Evolutionary conservation across 108 stramenopile genomes (phyloP).

Genomic region (Cyclotella atomus): DNA sequence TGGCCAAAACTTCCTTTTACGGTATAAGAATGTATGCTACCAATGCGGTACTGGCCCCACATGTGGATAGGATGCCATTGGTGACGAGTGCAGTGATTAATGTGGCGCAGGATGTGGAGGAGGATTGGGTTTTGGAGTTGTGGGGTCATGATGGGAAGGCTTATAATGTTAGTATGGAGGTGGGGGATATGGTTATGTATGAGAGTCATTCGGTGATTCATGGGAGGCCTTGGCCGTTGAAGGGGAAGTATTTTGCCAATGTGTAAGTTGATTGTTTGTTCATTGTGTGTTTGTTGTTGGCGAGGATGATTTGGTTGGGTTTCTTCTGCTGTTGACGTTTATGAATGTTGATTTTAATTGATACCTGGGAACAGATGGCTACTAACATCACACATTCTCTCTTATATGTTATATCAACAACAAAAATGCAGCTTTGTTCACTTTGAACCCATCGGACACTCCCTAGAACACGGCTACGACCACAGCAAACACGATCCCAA

Average conservation of each 20-base stretch:
- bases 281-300: too few species aligned
- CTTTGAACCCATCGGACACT: constrained; percentile 67
- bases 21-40: constrained; percentile 63
- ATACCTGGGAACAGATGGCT: too few species aligned
- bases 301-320: too few species aligned
- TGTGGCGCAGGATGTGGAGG: constrained; percentile 92
- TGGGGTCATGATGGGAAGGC: constrained; percentile 91
- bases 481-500: constrained; percentile 10
- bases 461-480: constrained; percentile 39
- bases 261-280: constrained; percentile 37
- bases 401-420: neutral
- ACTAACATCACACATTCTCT: too few species aligned
- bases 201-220: constrained; percentile 91
- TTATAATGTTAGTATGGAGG: constrained; percentile 77
- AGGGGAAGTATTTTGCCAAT: constrained; percentile 84
- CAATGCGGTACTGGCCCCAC: constrained; percentile 57
- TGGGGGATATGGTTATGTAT: constrained; percentile 92
- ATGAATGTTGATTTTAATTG: too few species aligned
- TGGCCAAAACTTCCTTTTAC: constrained; percentile 32
- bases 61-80: constrained; percentile 82
- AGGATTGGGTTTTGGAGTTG: constrained; percentile 88
- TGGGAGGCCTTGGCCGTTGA: constrained; percentile 89
- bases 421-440: constrained; percentile 48
- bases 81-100: constrained; percentile 90
- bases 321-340: too few species aligned